phyloP scores from a whole-genome alignment of 495 filamentous ascomycete genomes.

The Hypoxylon trugodes region DNA sequence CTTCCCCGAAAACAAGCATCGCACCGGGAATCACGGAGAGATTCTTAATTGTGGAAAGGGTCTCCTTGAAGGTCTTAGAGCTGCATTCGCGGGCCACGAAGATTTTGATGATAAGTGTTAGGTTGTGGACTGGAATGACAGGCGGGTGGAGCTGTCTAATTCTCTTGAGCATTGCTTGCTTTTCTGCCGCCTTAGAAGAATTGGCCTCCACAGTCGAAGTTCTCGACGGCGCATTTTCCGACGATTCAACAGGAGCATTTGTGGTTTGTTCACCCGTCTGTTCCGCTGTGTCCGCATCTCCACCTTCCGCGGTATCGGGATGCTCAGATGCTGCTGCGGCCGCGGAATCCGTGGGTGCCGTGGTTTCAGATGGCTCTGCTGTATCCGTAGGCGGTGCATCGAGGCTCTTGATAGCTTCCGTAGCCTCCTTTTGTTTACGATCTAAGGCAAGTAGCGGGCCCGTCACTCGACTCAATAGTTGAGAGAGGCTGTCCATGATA shows the following conservation, averaged over 20 bases:
- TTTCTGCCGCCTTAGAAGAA: slow-evolving; percentile 57
- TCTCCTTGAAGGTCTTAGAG: slow-evolving; percentile 95
- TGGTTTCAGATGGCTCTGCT: slow-evolving; percentile 38
- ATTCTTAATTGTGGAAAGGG: slow-evolving; percentile 96
- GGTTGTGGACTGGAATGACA: slow-evolving; percentile 85
- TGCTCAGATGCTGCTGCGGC: slow-evolving; percentile 16
- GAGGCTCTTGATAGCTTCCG: slow-evolving; percentile 67
- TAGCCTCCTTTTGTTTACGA: slow-evolving; percentile 78
- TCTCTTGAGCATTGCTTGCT: slow-evolving; percentile 71
- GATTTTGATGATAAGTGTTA: slow-evolving; percentile 93
- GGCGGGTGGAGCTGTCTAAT: slow-evolving; percentile 78
- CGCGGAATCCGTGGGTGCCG: slow-evolving; percentile 38
- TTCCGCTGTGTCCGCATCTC: slow-evolving; percentile 6
- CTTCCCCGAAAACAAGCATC: slow-evolving; percentile 87
- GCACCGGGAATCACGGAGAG: slow-evolving; percentile 91
- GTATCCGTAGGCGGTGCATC: slow-evolving; percentile 50
- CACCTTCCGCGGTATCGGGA: slow-evolving; percentile 14
- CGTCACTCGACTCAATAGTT: slow-evolving; percentile 85
- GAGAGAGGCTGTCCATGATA: slow-evolving; percentile 93
- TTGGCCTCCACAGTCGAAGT: slow-evolving; percentile 45
- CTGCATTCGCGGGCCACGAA: slow-evolving; percentile 95
- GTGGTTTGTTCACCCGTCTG: slow-evolving; percentile 2
- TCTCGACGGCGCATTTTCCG: slow-evolving; percentile 35
- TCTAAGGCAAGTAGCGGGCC: slow-evolving; percentile 83
- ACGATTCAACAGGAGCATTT: slow-evolving; percentile 33